phyloP scores from a whole-genome alignment of 2,329 filamentous ascomycete genomes.

The Trichoderma sp. region DNA sequence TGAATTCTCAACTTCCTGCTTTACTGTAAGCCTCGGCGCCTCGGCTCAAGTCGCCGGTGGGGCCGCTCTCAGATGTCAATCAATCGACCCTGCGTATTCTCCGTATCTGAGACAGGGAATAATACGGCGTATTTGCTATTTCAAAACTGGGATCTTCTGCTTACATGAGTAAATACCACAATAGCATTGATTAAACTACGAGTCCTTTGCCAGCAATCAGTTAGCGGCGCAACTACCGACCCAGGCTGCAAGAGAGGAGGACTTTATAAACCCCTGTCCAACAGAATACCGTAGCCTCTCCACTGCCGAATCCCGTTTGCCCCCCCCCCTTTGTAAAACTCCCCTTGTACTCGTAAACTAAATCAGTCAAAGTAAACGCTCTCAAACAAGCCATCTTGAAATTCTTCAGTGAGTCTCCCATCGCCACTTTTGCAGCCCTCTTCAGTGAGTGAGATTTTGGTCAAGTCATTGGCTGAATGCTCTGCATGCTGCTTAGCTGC shows the following conservation, averaged over 20 bases:
- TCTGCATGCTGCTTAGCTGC: background rate
- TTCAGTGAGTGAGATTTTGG: background rate
- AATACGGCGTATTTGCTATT: background rate
- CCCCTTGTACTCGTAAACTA: background rate
- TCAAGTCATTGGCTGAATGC: background rate
- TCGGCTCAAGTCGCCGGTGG: background rate
- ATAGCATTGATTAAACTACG: background rate
- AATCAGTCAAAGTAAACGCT: background rate
- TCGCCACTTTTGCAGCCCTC: background rate
- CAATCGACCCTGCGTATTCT: background rate
- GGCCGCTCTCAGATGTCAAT: background rate
- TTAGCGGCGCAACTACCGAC: background rate
- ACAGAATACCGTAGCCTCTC: background rate
- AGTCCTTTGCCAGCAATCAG: background rate
- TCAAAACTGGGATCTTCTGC: background rate
- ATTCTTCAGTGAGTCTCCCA: background rate
- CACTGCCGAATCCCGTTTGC: background rate
- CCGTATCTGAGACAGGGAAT: background rate
- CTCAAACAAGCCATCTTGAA: background rate
- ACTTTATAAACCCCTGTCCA: background rate
- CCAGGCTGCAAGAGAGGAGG: background rate
- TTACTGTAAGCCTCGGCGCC: background rate
- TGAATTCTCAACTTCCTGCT: background rate
- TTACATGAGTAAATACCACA: background rate
- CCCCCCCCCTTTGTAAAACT: background rate